Percentiles rank a stretch among this genome's conserved stretches.
These are phyloP conservation scores for Dactylellina haptotyla DNA, from an alignment of 2,329 filamentous ascomycete species.

Conservation along the genomic window DNA sequence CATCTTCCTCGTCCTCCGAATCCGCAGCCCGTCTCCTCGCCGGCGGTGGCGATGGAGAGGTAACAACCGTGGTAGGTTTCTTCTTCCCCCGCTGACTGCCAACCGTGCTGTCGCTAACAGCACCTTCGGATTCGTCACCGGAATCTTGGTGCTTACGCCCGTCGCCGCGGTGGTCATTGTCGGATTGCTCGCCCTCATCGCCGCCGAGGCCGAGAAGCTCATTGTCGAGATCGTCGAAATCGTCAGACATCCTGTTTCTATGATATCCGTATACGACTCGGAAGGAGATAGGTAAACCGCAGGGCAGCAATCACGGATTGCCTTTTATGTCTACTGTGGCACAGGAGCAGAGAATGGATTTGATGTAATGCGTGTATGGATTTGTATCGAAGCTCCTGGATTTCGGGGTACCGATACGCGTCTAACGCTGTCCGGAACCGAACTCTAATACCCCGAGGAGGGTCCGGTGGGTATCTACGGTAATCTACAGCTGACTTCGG, in stretches of 20 bases:
- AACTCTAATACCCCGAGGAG: not conserved
- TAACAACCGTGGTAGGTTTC: slow-evolving; percentile 20
- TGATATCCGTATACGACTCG: not conserved
- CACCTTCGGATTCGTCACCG: slow-evolving; percentile 48
- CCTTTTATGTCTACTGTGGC: too few species aligned
- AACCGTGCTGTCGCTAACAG: slow-evolving; percentile 48
- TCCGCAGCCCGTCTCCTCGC: slow-evolving; percentile 8
- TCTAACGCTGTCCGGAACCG: not conserved
- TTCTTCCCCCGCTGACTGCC: slow-evolving; percentile 27
- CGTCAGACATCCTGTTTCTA: slow-evolving; percentile 42
- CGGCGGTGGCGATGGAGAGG: slow-evolving; percentile 31
- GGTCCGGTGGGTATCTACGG: not conserved
- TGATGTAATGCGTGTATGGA: not conserved
- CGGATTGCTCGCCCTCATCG: slow-evolving; percentile 43
- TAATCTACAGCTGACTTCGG: not conserved
- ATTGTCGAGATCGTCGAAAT: slow-evolving; percentile 51
- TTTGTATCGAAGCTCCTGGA: not conserved
- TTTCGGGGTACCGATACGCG: not conserved
- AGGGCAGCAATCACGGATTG: too few species aligned
- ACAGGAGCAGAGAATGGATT: not conserved
- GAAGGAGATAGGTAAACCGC: too few species aligned
- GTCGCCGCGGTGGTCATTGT: slow-evolving; percentile 21
- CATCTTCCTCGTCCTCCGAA: slow-evolving; percentile 35
- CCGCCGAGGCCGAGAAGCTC: slow-evolving; percentile 50
- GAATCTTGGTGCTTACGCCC: slow-evolving; percentile 25